These are phyloP conservation scores for Cicer cuneatum DNA, from an alignment of 306 rosid species.

Conservation along the genomic window DNA sequence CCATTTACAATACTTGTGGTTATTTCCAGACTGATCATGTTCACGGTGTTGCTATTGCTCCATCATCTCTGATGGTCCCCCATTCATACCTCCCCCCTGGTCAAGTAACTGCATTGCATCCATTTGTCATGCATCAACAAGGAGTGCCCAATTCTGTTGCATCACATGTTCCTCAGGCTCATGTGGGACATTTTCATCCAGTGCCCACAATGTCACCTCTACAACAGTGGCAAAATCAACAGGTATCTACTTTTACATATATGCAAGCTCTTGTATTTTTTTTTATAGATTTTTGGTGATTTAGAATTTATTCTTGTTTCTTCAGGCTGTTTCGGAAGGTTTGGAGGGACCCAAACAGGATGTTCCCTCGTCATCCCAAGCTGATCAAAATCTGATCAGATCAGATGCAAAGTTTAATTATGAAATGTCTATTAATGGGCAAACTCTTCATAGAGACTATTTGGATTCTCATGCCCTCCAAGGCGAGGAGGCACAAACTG, in stretches of 20 bases:
- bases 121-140: conserved; percentile 89
- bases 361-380: conserved; percentile 67
- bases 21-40: conserved; percentile 65
- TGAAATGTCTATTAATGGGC: conserved; percentile 78
- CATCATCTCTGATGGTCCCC: conserved; percentile 82
- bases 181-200: conserved; percentile 81
- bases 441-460: conserved; percentile 66
- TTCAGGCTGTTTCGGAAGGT: conserved; percentile 68
- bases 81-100: conserved; percentile 91
- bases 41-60: conserved; percentile 73
- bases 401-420: conserved; percentile 66
- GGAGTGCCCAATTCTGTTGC: conserved; percentile 77
- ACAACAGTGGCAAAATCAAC: conserved; percentile 92
- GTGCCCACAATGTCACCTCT: conserved; percentile 71
- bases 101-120: conserved; percentile 84
- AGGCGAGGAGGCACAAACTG: conserved; percentile 62
- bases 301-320: conserved; percentile 41
- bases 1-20: conserved; percentile 28
- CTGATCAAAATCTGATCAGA: conserved; percentile 64
- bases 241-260: conserved; percentile 54
- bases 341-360: conserved; percentile 62
- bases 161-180: conserved; percentile 78
- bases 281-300: background rate
- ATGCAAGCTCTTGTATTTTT: conserved; percentile 9
- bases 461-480: conserved; percentile 61